Percentiles rank a stretch among this genome's conserved stretches.
These are phyloP conservation scores for Tilletia setariae DNA, from an alignment of 1,284 basidiomycete species.

Conservation along the genomic window DNA sequence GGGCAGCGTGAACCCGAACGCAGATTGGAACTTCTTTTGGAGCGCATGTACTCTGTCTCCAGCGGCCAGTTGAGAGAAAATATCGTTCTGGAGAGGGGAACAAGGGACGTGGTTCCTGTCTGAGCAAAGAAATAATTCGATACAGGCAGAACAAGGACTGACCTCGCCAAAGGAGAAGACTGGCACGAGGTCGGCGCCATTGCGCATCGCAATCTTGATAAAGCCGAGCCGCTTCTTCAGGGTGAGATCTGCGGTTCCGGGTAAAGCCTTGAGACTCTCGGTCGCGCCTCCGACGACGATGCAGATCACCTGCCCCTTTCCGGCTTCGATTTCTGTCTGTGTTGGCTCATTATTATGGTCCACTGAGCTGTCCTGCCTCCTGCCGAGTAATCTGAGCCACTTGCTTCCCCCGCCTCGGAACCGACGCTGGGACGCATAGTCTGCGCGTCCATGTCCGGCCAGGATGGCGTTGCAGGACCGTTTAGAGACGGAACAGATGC, in stretches of 20 bases:
- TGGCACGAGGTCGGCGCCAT: constrained; percentile 63
- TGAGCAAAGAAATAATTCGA: background rate
- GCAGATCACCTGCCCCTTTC: constrained; percentile 59
- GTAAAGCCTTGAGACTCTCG: constrained; percentile 86
- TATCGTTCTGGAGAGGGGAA: constrained; percentile 96
- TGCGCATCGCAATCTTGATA: constrained; percentile 90
- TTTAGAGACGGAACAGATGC: constrained; percentile 88
- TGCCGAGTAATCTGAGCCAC: background rate
- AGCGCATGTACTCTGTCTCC: constrained; percentile 79
- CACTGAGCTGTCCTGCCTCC: background rate
- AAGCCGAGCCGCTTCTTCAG: constrained; percentile 74
- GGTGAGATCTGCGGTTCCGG: constrained; percentile 91
- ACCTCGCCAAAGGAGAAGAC: constrained; percentile 23
- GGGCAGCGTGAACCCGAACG: constrained; percentile 96
- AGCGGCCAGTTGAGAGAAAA: constrained; percentile 93
- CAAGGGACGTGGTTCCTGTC: background rate
- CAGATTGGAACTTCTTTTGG: constrained; percentile 81
- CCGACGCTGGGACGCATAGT: background rate
- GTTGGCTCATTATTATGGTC: background rate
- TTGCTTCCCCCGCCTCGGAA: background rate
- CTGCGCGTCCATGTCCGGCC: constrained; percentile 27
- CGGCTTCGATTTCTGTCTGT: background rate
- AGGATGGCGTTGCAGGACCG: constrained; percentile 85
- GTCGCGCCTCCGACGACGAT: constrained; percentile 97
- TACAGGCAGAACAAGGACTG: background rate